Percentiles rank a stretch among this genome's conserved stretches.
Conservation (phyloP, 306 rosid species). For the Castanopsis chinensis region DNA sequence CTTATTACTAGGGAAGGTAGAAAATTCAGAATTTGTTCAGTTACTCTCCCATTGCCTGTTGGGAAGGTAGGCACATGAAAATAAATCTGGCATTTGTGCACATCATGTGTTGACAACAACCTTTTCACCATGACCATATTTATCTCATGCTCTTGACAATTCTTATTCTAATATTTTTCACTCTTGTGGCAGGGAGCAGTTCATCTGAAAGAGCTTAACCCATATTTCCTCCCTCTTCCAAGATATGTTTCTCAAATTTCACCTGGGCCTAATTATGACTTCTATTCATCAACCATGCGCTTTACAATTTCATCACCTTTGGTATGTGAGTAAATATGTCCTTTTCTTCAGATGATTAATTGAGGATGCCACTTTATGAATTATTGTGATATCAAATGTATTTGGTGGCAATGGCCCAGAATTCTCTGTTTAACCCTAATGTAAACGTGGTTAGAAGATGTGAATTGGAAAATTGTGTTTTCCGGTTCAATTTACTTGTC, state of each 20-base stretch:
- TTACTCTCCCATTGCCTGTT: slow-evolving; percentile 63
- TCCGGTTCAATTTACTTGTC: background rate
- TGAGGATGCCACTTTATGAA: background rate
- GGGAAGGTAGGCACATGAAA: slow-evolving; percentile 51
- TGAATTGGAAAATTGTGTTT: background rate
- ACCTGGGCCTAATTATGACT: slow-evolving; percentile 90
- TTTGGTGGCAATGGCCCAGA: background rate
- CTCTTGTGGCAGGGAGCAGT: slow-evolving; percentile 52
- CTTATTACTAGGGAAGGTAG: slow-evolving; percentile 63
- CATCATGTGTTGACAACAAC: slow-evolving; percentile 15
- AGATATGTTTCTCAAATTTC: slow-evolving; percentile 77
- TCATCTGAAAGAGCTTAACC: slow-evolving; percentile 57
- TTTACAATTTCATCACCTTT: slow-evolving; percentile 85
- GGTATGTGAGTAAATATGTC: slow-evolving; percentile 49
- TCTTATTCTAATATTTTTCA: slow-evolving; percentile 19
- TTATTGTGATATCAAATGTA: background rate
- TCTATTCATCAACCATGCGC: slow-evolving; percentile 69
- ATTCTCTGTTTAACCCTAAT: background rate
- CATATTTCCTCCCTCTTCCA: slow-evolving; percentile 69
- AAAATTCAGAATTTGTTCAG: slow-evolving; percentile 67
- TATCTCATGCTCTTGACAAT: slow-evolving; percentile 13
- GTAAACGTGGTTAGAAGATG: background rate
- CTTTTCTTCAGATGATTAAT: background rate
- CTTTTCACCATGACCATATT: slow-evolving; percentile 11
- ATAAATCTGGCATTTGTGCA: slow-evolving; percentile 18